Evolutionary conservation across 495 filamentous ascomycete genomes (phyloP), one percentile per base, ranked within the genome.

Genomic region (Tricharina praecox): DNA sequence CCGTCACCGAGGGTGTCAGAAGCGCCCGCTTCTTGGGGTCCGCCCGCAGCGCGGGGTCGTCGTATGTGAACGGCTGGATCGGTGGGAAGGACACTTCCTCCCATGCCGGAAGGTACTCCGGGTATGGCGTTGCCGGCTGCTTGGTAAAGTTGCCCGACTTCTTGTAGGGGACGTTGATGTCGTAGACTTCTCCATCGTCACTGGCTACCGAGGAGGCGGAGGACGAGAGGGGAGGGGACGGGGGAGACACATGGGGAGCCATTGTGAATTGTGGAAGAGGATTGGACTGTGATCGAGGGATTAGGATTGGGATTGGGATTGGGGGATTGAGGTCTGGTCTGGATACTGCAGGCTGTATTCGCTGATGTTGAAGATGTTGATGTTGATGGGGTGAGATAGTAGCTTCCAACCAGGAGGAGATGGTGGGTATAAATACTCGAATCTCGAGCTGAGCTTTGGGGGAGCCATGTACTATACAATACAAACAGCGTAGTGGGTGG

Each of bases 31-130:
- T 64, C 16, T 34, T 47, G 18, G 56, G 60, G 54, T 67, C 58
- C 20, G 64, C 65, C 33, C 62, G 50, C 4, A 62, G 50, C 1
- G 59, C 66, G 26, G 62, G 64, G 46, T 68, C 66, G 21, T 50
- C 24, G 35, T 54, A 64, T 15, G 64, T 54, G 50, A 66, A 68
- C 42, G 47, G 47, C 3, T 56, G 52, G 33, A 62, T 53, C 9
- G 58, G 56, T 15, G 54, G 48, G 36, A 64, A 62, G 46, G 53
- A 64, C 0, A 51, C 28, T 7, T 11, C 11, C 2, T 82, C 71
- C 80, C 80, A 87, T 2, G 76, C 78, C 7, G 81, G 80, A 9
- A 88, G 71, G 60, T 88, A 88, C 57, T 86, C 68, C 0, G 76
- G 77, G 56, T 81, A 86, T 78, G 64, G 24, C 7, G 30, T 35